phyloP scores from a whole-genome alignment of 108 stramenopile genomes.

The Cyclotella kingstonii region DNA sequence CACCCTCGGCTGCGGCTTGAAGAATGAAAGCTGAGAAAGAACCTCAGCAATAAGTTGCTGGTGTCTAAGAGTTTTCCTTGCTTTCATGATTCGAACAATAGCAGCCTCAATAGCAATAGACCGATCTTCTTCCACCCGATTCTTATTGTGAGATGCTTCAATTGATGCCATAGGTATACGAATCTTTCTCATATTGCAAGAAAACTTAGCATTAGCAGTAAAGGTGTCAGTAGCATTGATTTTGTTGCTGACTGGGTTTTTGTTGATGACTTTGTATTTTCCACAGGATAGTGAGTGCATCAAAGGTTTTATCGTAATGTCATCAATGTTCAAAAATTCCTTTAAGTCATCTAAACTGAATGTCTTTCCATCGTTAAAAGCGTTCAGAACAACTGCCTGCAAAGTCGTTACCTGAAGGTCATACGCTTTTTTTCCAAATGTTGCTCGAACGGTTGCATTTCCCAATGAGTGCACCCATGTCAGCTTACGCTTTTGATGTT shows the following conservation, averaged over 20 bases:
- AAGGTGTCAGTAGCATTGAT: conserved; percentile 91
- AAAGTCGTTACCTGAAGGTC: conserved; percentile 96
- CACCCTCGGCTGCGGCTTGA: conserved; percentile 95
- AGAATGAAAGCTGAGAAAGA: conserved; percentile 93
- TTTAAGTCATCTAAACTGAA: conserved; percentile 69
- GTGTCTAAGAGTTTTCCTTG: conserved; percentile 95
- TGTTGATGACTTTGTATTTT: conserved; percentile 93
- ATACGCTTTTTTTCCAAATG: conserved; percentile 93
- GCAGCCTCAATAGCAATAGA: conserved; percentile 98
- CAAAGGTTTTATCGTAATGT: conserved; percentile 89
- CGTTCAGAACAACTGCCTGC: conserved; percentile 90
- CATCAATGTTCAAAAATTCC: conserved; percentile 80
- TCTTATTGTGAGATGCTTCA: conserved; percentile 94
- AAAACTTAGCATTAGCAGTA: conserved; percentile 85
- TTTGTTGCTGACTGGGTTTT: conserved; percentile 83
- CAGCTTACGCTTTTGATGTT: conserved; percentile 88
- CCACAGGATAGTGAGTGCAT: conserved; percentile 98
- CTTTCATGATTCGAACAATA: conserved; percentile 99
- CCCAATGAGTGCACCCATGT: conserved; percentile 93
- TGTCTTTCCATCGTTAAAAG: conserved; percentile 76
- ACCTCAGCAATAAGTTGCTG: conserved; percentile 97
- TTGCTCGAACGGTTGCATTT: conserved; percentile 87
- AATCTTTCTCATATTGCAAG: conserved; percentile 91
- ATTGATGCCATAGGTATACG: conserved; percentile 99
- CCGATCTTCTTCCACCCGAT: conserved; percentile 97